Evolutionary conservation across 257 asterid species (phyloP).

Genomic region (Vinca minor): DNA sequence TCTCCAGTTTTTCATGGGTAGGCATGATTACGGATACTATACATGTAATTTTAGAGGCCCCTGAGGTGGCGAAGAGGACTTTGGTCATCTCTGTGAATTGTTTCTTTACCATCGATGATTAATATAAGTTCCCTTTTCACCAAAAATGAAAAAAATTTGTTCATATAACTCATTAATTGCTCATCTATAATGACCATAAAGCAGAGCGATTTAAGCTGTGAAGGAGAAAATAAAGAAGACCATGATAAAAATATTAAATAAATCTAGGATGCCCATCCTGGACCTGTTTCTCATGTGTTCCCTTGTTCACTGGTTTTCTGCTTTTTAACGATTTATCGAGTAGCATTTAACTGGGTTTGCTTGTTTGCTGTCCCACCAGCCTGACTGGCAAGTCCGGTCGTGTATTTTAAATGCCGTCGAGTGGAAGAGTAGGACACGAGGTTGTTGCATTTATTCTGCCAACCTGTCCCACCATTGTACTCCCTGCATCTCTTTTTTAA

Average conservation of each 20-base stretch:
- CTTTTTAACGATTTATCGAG: neutral
- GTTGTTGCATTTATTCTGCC: neutral
- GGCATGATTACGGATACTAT: too few species aligned
- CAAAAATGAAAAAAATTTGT: too few species aligned
- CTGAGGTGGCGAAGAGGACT: too few species aligned
- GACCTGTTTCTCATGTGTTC: neutral
- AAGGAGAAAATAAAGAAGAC: neutral
- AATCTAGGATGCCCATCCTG: neutral
- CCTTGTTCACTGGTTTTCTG: neutral
- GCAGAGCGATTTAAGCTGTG: neutral
- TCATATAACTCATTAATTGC: neutral
- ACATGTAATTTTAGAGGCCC: too few species aligned
- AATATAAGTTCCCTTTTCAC: too few species aligned
- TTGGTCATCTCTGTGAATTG: too few species aligned
- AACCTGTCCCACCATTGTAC: neutral
- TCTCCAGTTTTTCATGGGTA: too few species aligned
- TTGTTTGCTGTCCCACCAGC: neutral
- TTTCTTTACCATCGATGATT: too few species aligned
- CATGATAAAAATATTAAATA: neutral
- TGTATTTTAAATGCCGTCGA: neutral
- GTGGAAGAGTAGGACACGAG: neutral
- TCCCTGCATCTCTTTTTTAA: neutral
- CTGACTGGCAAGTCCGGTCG: neutral
- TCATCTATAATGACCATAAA: neutral
- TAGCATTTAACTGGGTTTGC: neutral